phyloP scores from a whole-genome alignment of 352 stramenopile species.

The Achlya hypogyna region DNA sequence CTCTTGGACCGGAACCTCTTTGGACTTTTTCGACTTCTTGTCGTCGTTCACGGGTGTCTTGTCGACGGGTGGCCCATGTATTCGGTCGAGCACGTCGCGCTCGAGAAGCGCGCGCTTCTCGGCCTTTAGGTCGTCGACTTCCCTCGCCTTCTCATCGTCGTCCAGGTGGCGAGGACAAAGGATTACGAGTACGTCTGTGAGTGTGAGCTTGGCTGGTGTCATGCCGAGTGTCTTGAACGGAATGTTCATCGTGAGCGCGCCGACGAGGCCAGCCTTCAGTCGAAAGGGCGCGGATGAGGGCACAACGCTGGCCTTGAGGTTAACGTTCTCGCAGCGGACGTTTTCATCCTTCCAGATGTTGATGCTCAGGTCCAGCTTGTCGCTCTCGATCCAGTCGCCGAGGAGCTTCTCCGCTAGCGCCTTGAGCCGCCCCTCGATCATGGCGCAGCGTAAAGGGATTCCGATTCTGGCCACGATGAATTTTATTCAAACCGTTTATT shows the following conservation, averaged over 20 bases:
- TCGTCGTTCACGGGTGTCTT: conserved; percentile 64
- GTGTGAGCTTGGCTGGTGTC: conserved; percentile 74
- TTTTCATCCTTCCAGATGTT: conserved; percentile 84
- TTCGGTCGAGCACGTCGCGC: conserved; percentile 72
- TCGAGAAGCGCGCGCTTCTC: conserved; percentile 63
- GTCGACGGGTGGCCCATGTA: conserved; percentile 54
- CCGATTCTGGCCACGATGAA: no score
- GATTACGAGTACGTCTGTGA: conserved; percentile 78
- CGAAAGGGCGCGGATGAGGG: conserved; percentile 74
- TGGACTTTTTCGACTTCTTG: conserved; percentile 1
- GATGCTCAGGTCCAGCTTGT: conserved; percentile 74
- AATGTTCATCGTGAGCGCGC: conserved; percentile 74
- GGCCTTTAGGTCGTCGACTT: conserved; percentile 30
- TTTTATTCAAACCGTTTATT: no score
- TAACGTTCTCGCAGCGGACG: conserved; percentile 81
- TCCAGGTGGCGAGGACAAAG: conserved; percentile 61
- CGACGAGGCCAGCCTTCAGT: conserved; percentile 82
- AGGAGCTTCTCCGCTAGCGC: conserved; percentile 81
- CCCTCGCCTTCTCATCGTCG: conserved; percentile 33
- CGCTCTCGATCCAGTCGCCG: conserved; percentile 80
- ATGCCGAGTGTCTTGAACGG: conserved; percentile 78
- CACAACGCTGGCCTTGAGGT: conserved; percentile 73
- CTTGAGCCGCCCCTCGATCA: conserved; percentile 84
- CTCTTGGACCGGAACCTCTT: conserved; percentile 23
- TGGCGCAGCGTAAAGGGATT: no score